A percentile compares a stretch with the other conserved stretches of the same genome.
Evolutionary conservation across 768 basidiomycete species (phyloP).

Genomic region (Boletales sp.): DNA sequence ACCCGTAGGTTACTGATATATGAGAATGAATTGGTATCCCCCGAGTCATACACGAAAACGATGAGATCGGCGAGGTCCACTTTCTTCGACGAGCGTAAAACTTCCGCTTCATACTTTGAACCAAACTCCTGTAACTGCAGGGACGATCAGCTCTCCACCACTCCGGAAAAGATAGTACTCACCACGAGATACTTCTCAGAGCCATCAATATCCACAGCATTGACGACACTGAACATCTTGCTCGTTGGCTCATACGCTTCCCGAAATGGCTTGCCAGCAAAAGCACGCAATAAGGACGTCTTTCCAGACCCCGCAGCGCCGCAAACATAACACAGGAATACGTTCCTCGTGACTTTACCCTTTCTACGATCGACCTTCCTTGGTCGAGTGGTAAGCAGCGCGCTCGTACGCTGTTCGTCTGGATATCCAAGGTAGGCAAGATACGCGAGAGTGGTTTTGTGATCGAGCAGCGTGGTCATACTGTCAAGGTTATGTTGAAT

Average conservation of each 20-base stretch:
- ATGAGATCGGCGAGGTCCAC: slow-evolving; percentile 92
- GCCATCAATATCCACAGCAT: slow-evolving; percentile 91
- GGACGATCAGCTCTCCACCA: neutral
- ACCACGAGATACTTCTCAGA: slow-evolving; percentile 96
- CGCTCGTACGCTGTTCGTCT: slow-evolving; percentile 71
- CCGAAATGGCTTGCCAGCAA: slow-evolving; percentile 78
- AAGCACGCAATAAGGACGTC: slow-evolving; percentile 79
- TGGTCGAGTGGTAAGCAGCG: slow-evolving; percentile 80
- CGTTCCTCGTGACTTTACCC: slow-evolving; percentile 85
- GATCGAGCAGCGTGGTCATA: slow-evolving; percentile 96
- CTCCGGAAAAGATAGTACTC: slow-evolving; percentile 32
- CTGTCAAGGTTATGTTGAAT: slow-evolving; percentile 36
- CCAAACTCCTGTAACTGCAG: slow-evolving; percentile 93
- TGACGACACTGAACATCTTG: slow-evolving; percentile 89
- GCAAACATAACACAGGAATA: slow-evolving; percentile 90
- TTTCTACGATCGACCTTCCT: slow-evolving; percentile 83
- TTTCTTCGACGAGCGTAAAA: slow-evolving; percentile 84
- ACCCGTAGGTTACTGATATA: slow-evolving; percentile 97
- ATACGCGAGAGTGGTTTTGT: slow-evolving; percentile 88
- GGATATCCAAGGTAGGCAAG: slow-evolving; percentile 95
- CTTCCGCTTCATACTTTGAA: slow-evolving; percentile 91
- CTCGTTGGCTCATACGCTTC: slow-evolving; percentile 83
- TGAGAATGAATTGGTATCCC: slow-evolving; percentile 97
- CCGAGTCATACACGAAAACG: slow-evolving; percentile 94
- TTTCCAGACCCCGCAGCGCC: slow-evolving; percentile 97